Evolutionary conservation across 2,329 filamentous ascomycete genomes (phyloP).

Genomic region (Sporothrix phasma): DNA sequence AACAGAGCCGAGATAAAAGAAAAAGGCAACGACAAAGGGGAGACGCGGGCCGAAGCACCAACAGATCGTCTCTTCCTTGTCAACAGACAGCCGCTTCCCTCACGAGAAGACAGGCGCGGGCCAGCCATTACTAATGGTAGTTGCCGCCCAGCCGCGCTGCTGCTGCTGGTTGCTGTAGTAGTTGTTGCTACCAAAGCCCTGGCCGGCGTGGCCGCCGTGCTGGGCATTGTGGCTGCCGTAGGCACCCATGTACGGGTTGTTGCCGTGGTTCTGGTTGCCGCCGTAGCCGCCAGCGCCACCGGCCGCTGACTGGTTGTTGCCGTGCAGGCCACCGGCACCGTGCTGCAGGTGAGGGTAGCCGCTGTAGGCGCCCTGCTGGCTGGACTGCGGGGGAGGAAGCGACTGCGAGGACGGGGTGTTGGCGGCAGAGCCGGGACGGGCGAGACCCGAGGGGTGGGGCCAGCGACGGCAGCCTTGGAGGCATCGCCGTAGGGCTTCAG

Average conservation of each 20-base stretch:
- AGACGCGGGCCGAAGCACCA: neutral
- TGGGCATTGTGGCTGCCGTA: constrained; percentile 39
- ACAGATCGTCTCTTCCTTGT: neutral
- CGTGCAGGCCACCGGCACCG: constrained; percentile 40
- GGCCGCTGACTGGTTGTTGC: constrained; percentile 29
- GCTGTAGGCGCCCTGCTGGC: constrained; percentile 44
- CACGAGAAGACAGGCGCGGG: neutral
- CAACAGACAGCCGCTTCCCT: neutral
- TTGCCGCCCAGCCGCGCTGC: constrained; percentile 49
- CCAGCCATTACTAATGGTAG: constrained; percentile 31
- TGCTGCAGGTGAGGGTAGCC: constrained; percentile 47
- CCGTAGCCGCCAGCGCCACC: constrained; percentile 39
- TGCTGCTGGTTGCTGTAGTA: constrained; percentile 42
- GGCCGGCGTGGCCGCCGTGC: constrained; percentile 36
- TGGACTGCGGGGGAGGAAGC: constrained; percentile 45
- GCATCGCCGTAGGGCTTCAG: constrained; percentile 49
- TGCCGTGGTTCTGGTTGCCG: constrained; percentile 43
- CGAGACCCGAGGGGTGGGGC: constrained; percentile 43
- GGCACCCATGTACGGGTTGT: constrained; percentile 40
- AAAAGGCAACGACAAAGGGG: neutral
- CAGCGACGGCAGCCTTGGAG: constrained; percentile 38
- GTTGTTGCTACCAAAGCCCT: constrained; percentile 37
- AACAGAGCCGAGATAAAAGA: neutral
- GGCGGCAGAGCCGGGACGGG: constrained; percentile 49
- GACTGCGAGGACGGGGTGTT: constrained; percentile 43